Evolutionary conservation across 176 grass and related monocot species (phyloP).

Genomic region (Chloris gayana): DNA sequence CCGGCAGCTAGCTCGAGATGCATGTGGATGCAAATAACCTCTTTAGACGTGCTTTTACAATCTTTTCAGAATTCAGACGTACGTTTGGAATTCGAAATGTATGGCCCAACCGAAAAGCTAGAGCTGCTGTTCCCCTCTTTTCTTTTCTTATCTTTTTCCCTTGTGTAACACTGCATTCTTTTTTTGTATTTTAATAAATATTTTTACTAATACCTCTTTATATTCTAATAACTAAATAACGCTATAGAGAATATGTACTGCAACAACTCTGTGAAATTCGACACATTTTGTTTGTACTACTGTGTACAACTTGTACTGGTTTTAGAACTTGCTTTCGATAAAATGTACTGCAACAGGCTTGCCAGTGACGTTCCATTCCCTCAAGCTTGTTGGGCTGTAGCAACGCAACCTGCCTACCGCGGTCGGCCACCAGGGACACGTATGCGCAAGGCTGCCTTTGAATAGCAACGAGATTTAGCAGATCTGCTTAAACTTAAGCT

Average conservation of each 20-base stretch:
- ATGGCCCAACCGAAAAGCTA: neutral
- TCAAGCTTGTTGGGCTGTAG: neutral
- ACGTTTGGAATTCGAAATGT: neutral
- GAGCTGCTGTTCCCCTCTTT: neutral
- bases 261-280: neutral
- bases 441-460: neutral
- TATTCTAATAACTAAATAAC: too few relatives aligned
- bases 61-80: slow-evolving; percentile 4
- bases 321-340: neutral
- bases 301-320: slow-evolving; percentile 16
- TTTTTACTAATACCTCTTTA: too few relatives aligned
- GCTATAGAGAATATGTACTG: too few relatives aligned
- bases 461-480: neutral
- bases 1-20: neutral
- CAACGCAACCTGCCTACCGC: neutral
- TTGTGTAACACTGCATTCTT: too few relatives aligned
- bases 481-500: neutral
- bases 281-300: neutral
- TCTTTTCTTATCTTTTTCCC: too few relatives aligned
- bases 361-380: neutral
- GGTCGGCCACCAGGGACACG: neutral
- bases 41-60: neutral
- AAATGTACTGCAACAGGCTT: slow-evolving; percentile 25
- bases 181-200: too few relatives aligned
- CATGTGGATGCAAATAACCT: neutral